Evolutionary conservation across 768 basidiomycete species (phyloP), one percentile per base, ranked within the genome.

Genomic region (Strobilomyces confusus): DNA sequence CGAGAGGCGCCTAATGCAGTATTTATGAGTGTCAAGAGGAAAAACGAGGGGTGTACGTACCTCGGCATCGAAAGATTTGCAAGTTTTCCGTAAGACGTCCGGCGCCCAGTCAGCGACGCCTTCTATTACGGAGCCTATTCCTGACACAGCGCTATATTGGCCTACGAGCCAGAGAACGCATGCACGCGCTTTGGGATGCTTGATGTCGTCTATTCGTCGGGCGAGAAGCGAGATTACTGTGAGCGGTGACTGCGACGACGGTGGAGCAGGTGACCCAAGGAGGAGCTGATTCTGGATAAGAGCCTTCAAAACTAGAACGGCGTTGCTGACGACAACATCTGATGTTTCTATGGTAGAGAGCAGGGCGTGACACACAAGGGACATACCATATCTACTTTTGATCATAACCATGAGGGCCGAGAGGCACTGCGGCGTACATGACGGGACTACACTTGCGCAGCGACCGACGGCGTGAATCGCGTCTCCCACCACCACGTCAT

Each of bases 151-250:
- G 17, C 88, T 81, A 64, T 92, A 92, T 67, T 97, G 92, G 0
- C 95, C 95, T 0, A 93, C 92, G 1, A 98, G 80, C 93, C 95
- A 97, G 23, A 92, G 72, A 1, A 98, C 84, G 59, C 89, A 93
- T 0, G 95, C 92, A 29, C 91, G 75, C 1, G 95, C 93, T 61
- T 84, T 80, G 1, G 85, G 75, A 60, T 94, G 90, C 8, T 75
- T 79, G 47, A 98, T 89, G 48, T 84, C 85, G 44, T 92, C 89
- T 43, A 95, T 79, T 30, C 81, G 79, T 45, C 80, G 77, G 0
- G 92, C 91, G 7, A 98, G 81, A 33, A 83, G 81, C 4, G 84
- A 79, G n/a, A 95, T 85, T 57, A 95, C 87, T 9, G 76, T 72
- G 11, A 86, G 65, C 0, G 90, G 80, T 5, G 73, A 71, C 34